Evolutionary conservation across 2,329 filamentous ascomycete species (phyloP).

Genomic region (Thielaviopsis musarum): DNA sequence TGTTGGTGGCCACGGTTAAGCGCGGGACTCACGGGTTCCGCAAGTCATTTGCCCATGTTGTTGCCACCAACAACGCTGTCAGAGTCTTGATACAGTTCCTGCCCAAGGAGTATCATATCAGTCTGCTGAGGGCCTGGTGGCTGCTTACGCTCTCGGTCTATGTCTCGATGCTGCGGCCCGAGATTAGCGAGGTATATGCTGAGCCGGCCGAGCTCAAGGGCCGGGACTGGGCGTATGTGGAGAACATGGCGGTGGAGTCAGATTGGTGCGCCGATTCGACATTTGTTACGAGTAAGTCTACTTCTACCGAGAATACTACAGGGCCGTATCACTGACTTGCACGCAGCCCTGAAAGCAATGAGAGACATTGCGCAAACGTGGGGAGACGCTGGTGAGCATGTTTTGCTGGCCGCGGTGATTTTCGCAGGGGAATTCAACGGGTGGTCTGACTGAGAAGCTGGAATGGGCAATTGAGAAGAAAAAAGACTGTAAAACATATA

Average conservation of each 20-base stretch:
- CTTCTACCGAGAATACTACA: neutral
- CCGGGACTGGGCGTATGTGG: constrained; percentile 62
- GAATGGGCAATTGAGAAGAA: neutral
- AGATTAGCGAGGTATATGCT: constrained; percentile 50
- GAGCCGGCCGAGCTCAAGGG: constrained; percentile 38
- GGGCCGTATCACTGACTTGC: neutral
- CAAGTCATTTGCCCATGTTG: constrained; percentile 65
- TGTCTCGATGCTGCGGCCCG: constrained; percentile 55
- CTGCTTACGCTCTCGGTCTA: constrained; percentile 65
- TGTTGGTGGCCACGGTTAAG: constrained; percentile 44
- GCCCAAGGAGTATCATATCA: constrained; percentile 53
- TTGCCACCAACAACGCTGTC: constrained; percentile 77
- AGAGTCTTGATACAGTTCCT: constrained; percentile 69
- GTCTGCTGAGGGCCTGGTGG: constrained; percentile 77
- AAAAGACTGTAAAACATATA: neutral
- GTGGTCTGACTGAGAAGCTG: constrained; percentile 30
- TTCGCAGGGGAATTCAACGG: constrained; percentile 59
- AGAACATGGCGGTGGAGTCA: constrained; percentile 52
- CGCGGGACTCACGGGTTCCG: constrained; percentile 52
- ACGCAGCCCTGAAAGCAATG: constrained; percentile 43
- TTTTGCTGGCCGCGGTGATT: constrained; percentile 50
- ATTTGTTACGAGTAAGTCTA: constrained; percentile 57
- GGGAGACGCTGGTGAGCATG: constrained; percentile 50
- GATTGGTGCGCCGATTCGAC: constrained; percentile 57
- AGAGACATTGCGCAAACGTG: constrained; percentile 58